Percentiles rank a stretch among this genome's conserved stretches.
phyloP scores from a whole-genome alignment of 257 asterid species.

The Lycium ferocissimum region DNA sequence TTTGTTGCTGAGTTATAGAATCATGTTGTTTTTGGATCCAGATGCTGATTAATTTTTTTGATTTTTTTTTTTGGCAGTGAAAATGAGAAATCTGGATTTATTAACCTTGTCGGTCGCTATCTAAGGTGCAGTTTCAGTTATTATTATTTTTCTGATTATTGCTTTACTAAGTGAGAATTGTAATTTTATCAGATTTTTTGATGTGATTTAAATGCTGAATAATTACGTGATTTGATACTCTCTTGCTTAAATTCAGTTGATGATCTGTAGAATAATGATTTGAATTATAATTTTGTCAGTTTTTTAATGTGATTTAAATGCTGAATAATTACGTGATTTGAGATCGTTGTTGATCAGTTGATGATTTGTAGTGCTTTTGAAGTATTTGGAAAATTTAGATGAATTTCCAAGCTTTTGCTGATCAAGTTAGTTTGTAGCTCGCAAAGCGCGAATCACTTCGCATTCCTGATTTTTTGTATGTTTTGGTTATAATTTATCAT shows the following conservation, averaged over 20 bases:
- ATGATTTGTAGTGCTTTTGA: neutral
- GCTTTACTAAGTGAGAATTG: neutral
- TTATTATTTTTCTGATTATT: neutral
- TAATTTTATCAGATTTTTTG: neutral
- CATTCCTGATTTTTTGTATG: neutral
- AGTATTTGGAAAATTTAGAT: neutral
- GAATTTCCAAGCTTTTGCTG: neutral
- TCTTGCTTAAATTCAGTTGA: neutral
- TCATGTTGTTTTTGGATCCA: neutral
- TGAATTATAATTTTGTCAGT: too few species aligned
- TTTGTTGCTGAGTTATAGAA: neutral
- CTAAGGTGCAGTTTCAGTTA: slow-evolving; percentile 62
- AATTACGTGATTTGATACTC: neutral
- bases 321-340: neutral
- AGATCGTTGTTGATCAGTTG: neutral
- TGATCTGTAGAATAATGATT: neutral
- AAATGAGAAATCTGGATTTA: slow-evolving; percentile 43
- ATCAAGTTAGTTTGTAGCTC: neutral
- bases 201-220: neutral
- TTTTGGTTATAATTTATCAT: neutral
- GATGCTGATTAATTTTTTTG: neutral
- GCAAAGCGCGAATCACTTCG: neutral
- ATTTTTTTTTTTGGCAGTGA: slow-evolving; percentile 54
- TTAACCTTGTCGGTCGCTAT: slow-evolving; percentile 66
- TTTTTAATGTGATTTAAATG: too few species aligned